phyloP scores from a whole-genome alignment of 2,329 filamentous ascomycete genomes.

The Penicillium sp. region DNA sequence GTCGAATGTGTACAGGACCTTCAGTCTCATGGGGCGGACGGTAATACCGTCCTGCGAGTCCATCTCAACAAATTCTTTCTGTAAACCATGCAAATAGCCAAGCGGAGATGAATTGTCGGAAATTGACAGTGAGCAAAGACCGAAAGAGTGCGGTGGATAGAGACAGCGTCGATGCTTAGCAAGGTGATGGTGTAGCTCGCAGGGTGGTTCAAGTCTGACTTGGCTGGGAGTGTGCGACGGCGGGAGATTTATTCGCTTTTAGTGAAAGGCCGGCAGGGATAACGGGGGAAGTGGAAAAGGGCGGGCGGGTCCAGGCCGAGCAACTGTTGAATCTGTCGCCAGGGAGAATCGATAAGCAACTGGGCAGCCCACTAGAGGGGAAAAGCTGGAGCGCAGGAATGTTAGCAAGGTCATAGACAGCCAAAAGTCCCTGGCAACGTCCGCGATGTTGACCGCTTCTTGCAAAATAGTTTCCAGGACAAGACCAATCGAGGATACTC shows the following conservation, averaged over 20 bases:
- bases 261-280: conserved; percentile 7
- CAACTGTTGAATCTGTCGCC: conserved; percentile 23
- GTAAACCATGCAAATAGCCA: conserved; percentile 26
- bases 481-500: conserved; percentile 8
- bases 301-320: conserved; percentile 11
- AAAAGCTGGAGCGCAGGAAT: conserved; percentile 24
- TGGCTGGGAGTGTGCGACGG: neutral
- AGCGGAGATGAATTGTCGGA: neutral
- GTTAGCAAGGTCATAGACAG: conserved; percentile 16
- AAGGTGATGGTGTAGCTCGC: no score
- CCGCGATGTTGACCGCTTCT: conserved; percentile 10
- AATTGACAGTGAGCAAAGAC: neutral
- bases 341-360: conserved; percentile 29
- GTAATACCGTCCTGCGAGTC: conserved; percentile 50
- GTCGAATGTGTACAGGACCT: conserved; percentile 95
- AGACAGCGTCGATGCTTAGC: neutral
- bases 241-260: conserved; percentile 7
- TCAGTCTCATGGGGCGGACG: conserved; percentile 66
- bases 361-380: conserved; percentile 21
- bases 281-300: conserved; percentile 1
- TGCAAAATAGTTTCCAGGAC: conserved; percentile 4
- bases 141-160: neutral
- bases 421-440: conserved; percentile 4
- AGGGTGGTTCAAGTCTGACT: no score
- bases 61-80: conserved; percentile 30